These are phyloP conservation scores for Aspergillus tanneri DNA, from an alignment of 2,329 filamentous ascomycete genomes.

Conservation along the genomic window DNA sequence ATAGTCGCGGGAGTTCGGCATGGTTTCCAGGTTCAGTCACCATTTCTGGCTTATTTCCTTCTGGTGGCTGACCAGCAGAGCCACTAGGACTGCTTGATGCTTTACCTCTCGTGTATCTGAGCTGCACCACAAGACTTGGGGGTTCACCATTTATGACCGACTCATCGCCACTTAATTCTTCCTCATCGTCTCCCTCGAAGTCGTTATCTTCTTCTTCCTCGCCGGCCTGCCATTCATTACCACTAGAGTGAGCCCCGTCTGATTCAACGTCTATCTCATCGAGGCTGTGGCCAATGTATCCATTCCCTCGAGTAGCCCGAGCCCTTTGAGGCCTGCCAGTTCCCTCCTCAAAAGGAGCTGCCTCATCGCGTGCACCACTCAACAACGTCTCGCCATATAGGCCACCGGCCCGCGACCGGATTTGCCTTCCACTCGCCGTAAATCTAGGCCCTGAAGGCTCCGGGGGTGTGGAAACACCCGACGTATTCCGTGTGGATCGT, in stretches of 20 bases:
- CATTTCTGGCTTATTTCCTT: background rate
- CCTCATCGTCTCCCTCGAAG: slow-evolving; percentile 56
- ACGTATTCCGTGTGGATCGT: slow-evolving; percentile 62
- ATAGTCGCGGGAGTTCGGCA: too few species aligned
- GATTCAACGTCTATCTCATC: slow-evolving; percentile 66
- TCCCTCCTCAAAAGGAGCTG: slow-evolving; percentile 46
- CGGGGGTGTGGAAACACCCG: slow-evolving; percentile 68
- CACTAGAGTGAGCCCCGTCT: slow-evolving; percentile 59
- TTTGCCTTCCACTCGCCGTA: slow-evolving; percentile 85
- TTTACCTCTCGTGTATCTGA: slow-evolving; percentile 49
- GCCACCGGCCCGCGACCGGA: slow-evolving; percentile 57
- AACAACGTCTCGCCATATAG: slow-evolving; percentile 57
- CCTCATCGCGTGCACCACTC: slow-evolving; percentile 52
- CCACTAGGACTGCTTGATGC: slow-evolving; percentile 17
- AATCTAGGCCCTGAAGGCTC: slow-evolving; percentile 64
- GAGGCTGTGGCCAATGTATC: slow-evolving; percentile 56
- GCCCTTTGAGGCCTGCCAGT: slow-evolving; percentile 41
- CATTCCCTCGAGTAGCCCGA: slow-evolving; percentile 32
- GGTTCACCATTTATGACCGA: slow-evolving; percentile 54
- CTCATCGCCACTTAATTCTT: slow-evolving; percentile 42
- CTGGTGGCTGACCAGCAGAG: slow-evolving; percentile 18
- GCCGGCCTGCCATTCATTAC: slow-evolving; percentile 70
- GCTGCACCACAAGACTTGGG: slow-evolving; percentile 70
- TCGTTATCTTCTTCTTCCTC: slow-evolving; percentile 71
- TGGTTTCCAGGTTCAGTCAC: slow-evolving; percentile 8